These are phyloP conservation scores for Dittrichia graveolens DNA, from an alignment of 129 eudicot genomes.

Conservation along the genomic window DNA sequence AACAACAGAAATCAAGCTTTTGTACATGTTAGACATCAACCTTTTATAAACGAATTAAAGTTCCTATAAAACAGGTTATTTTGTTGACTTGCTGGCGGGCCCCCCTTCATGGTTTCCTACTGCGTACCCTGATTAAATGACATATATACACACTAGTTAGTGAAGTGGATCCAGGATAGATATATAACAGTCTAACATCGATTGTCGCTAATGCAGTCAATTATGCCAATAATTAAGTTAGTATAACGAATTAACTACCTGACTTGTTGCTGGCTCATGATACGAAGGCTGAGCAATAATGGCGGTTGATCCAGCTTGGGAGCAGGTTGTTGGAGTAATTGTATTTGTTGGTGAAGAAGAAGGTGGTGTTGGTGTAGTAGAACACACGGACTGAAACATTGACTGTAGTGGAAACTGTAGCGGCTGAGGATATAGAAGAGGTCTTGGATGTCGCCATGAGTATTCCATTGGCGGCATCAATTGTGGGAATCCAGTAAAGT, in stretches of 20 bases:
- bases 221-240: no score
- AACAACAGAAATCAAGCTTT: no score
- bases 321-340: constrained; percentile 4
- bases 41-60: no score
- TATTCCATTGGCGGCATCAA: constrained; percentile 17
- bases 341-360: neutral
- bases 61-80: no score
- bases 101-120: no score
- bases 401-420: constrained; percentile 18
- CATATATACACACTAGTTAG: no score
- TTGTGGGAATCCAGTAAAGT: constrained; percentile 9
- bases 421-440: constrained; percentile 13
- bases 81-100: no score
- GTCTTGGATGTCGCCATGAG: constrained; percentile 16
- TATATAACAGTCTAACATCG: no score
- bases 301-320: constrained; percentile 17
- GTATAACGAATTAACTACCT: constrained; percentile 10
- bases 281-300: neutral
- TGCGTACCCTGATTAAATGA: no score
- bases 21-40: no score
- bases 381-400: neutral
- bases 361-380: neutral
- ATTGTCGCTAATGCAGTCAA: no score
- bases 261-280: constrained; percentile 25
- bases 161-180: no score